These are phyloP conservation scores for Cynara cardunculus DNA, from an alignment of 129 eudicot species.

Conservation along the genomic window DNA sequence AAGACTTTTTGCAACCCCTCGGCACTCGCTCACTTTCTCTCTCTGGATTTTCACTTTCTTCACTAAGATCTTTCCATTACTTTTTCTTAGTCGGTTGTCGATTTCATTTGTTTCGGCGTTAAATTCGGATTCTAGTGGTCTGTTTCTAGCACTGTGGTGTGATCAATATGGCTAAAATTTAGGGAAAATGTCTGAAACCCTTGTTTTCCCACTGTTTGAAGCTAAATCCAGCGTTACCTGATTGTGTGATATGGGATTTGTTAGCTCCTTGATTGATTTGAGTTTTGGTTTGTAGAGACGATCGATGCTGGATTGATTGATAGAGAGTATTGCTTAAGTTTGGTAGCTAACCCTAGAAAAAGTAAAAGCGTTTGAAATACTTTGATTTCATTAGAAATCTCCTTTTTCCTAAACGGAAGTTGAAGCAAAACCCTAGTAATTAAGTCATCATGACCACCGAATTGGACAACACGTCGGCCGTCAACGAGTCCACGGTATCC, in stretches of 20 bases:
- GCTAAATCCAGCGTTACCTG: slow-evolving; percentile 17
- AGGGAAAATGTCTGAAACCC: slow-evolving; percentile 31
- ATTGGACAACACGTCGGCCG: slow-evolving; percentile 42
- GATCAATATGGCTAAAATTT: slow-evolving; percentile 16
- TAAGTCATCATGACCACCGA: slow-evolving; percentile 45
- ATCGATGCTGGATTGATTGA: slow-evolving; percentile 48
- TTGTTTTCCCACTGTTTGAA: slow-evolving; percentile 17
- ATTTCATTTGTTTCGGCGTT: not conserved
- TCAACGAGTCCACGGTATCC: slow-evolving; percentile 64
- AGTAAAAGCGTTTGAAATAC: slow-evolving; percentile 10
- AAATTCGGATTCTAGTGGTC: slow-evolving; percentile 15
- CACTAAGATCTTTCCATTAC: slow-evolving; percentile 24
- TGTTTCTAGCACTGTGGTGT: slow-evolving; percentile 8
- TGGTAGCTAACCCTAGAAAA: slow-evolving; percentile 32
- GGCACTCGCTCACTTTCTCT: slow-evolving; percentile 19
- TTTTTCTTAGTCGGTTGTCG: slow-evolving; percentile 8
- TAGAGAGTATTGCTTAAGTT: slow-evolving; percentile 13
- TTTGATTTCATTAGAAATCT: slow-evolving; percentile 8
- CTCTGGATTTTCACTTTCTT: slow-evolving; percentile 24
- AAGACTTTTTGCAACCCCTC: slow-evolving; percentile 25
- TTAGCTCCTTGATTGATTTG: slow-evolving; percentile 25
- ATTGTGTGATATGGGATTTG: slow-evolving; percentile 28
- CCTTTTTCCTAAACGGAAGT: slow-evolving; percentile 18
- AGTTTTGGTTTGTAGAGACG: slow-evolving; percentile 21
- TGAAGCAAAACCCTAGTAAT: slow-evolving; percentile 8